Conservation (phyloP, 2,329 filamentous ascomycete genomes). For the Paecilomyces dactylethromorphus region DNA sequence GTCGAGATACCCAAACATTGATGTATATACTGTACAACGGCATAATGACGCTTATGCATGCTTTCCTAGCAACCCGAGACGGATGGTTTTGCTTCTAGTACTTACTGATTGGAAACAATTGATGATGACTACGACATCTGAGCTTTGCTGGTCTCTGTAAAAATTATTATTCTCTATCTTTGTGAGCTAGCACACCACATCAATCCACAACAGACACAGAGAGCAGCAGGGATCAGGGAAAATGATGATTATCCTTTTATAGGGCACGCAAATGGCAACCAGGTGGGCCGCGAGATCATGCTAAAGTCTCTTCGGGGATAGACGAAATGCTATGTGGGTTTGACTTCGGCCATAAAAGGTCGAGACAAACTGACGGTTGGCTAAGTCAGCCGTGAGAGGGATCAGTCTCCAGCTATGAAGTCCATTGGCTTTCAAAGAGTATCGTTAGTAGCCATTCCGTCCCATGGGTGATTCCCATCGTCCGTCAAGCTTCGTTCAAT, state of each 20-base stretch:
- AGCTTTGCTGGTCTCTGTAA: neutral
- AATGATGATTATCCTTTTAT: neutral
- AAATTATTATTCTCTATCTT: neutral
- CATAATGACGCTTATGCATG: neutral
- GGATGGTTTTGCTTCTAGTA: neutral
- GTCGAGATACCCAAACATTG: constrained; percentile 10
- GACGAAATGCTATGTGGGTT: neutral
- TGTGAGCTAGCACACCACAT: neutral
- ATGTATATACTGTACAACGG: constrained; percentile 3
- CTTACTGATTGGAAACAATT: too few species aligned
- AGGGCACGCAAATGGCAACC: neutral
- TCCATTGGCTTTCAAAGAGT: neutral
- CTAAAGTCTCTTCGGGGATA: neutral
- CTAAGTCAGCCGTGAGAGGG: neutral
- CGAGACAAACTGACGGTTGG: neutral
- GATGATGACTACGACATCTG: neutral
- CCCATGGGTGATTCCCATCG: neutral
- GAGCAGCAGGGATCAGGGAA: neutral
- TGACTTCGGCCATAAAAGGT: neutral
- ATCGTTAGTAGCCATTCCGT: neutral
- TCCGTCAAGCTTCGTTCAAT: neutral
- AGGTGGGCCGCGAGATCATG: neutral
- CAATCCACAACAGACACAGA: neutral
- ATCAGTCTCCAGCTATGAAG: neutral
- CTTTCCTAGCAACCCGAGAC: neutral